Base-by-base conservation (phyloP, 345 rosid genomes). In the Gossypioides kirkii region DNA sequence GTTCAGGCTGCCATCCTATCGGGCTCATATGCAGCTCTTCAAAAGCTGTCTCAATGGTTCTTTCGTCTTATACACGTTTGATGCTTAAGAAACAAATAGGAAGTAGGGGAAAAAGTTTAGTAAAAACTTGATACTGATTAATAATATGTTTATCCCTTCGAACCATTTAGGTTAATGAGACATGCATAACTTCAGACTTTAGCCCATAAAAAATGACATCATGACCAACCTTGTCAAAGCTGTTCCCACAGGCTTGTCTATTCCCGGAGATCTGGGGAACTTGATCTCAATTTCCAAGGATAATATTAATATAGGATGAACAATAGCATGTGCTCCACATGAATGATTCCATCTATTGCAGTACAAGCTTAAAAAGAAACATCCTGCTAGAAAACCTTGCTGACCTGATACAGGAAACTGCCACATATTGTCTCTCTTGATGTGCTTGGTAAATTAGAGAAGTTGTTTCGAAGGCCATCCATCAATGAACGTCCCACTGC, bases 381-480 rank as follows among this genome's bases (percentile, higher is more conserved):
- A 69, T 69, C 17, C 17, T 26, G 45, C 59, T n/a, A 25, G 36
- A 66, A 23, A 36, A 60, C 46, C 53, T 63, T 50, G 36, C 84
- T 76, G 9, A 85, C 92, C 89, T 85, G 92, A 78, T 78, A 79
- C 79, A 82, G 66, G 66, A 72, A 72, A 77, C 46, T 78, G 54
- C 42, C 73, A 25, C 67, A 74, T 62, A 81, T 65, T 62, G 72
- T 64, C 63, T 85, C 86, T 74, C 14, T 73, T 9, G 82, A 76
- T 52, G 83, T 20, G 73, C 58, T 81, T 64, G 80, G 23, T 38
- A 75, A 79, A 63, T 79, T 74, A 71, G 78, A 80, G 63, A 77
- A 61, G 42, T 69, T 79, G 75, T 80, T 80, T 72, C 69, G 78
- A 67, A 83, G 87, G 78, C 88, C 80, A 28, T 86, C 82, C 70